These are phyloP conservation scores for Talaromyces liani DNA, from an alignment of 495 filamentous ascomycete species.

Conservation along the genomic window DNA sequence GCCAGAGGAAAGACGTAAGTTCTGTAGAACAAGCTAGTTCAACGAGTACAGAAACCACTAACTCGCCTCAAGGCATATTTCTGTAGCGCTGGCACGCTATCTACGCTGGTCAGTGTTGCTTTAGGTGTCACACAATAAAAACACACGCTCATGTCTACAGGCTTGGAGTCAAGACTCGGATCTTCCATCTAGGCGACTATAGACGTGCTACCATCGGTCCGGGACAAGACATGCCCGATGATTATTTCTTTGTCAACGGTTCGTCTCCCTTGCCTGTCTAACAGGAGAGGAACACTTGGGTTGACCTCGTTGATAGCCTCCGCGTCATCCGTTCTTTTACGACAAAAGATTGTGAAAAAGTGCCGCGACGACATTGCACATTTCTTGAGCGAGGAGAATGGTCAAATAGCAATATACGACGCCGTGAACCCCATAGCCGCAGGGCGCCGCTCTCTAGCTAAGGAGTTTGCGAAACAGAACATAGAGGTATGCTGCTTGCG, in stretches of 20 bases:
- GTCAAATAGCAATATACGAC: slow-evolving; percentile 98
- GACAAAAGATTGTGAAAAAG: slow-evolving; percentile 95
- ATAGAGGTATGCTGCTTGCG: slow-evolving; percentile 56
- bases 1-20: slow-evolving; percentile 93
- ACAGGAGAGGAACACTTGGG: slow-evolving; percentile 6
- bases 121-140: not conserved
- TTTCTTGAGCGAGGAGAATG: slow-evolving; percentile 94
- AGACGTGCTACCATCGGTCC: slow-evolving; percentile 81
- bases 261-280: slow-evolving; percentile 8
- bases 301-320: slow-evolving; percentile 46
- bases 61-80: slow-evolving; percentile 62
- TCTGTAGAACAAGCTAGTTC: slow-evolving; percentile 7
- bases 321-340: slow-evolving; percentile 74
- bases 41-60: slow-evolving; percentile 5
- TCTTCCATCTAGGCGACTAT: slow-evolving; percentile 97
- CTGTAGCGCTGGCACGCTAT: slow-evolving; percentile 90
- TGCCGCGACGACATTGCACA: slow-evolving; percentile 95
- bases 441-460: slow-evolving; percentile 80
- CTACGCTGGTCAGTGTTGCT: slow-evolving; percentile 69
- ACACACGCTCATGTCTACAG: slow-evolving; percentile 34
- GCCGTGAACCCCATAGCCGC: slow-evolving; percentile 88
- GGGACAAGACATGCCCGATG: slow-evolving; percentile 83
- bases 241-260: slow-evolving; percentile 96
- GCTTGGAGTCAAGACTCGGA: slow-evolving; percentile 95
- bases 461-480: slow-evolving; percentile 93